These are phyloP conservation scores for Penicillium daleae DNA, from an alignment of 495 filamentous ascomycete genomes.

Conservation along the genomic window DNA sequence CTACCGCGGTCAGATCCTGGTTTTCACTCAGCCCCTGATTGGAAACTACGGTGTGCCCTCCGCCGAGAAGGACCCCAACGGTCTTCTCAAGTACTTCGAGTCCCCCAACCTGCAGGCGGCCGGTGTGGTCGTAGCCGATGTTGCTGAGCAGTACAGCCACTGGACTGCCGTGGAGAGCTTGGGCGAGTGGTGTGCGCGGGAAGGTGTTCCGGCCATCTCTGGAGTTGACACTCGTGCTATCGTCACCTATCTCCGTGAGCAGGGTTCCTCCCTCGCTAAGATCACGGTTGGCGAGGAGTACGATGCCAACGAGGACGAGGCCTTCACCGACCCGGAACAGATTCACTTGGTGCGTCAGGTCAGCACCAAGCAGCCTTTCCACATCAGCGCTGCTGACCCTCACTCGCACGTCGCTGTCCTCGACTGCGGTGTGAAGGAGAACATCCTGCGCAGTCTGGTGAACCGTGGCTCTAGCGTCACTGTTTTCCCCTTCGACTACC, in stretches of 20 bases:
- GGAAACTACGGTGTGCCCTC: conserved; percentile 97
- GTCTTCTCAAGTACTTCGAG: conserved; percentile 90
- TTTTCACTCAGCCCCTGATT: conserved; percentile 98
- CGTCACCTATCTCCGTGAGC: conserved; percentile 92
- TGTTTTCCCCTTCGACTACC: conserved; percentile 92
- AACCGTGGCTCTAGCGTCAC: conserved; percentile 85
- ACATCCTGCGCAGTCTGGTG: conserved; percentile 93
- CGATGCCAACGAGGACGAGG: conserved; percentile 97
- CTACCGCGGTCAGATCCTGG: conserved; percentile 97
- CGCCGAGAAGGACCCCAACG: conserved; percentile 71
- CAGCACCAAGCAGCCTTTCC: conserved; percentile 97
- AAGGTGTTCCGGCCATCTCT: conserved; percentile 94
- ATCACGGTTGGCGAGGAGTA: conserved; percentile 98
- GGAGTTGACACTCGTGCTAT: conserved; percentile 97
- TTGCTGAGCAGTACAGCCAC: conserved; percentile 91
- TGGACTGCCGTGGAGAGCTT: conserved; percentile 98
- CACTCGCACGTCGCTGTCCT: conserved; percentile 90
- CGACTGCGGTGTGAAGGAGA: conserved; percentile 99
- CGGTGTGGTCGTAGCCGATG: conserved; percentile 93
- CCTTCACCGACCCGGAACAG: conserved; percentile 90
- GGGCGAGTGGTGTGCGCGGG: conserved; percentile 90
- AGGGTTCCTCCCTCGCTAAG: conserved; percentile 91
- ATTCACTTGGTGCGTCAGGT: conserved; percentile 96
- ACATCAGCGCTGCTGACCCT: conserved; percentile 77
- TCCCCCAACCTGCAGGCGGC: conserved; percentile 95